Percentiles rank a stretch among this genome's conserved stretches.
phyloP scores from a whole-genome alignment of 352 stramenopile species.

The Globisporangium barbulae region DNA sequence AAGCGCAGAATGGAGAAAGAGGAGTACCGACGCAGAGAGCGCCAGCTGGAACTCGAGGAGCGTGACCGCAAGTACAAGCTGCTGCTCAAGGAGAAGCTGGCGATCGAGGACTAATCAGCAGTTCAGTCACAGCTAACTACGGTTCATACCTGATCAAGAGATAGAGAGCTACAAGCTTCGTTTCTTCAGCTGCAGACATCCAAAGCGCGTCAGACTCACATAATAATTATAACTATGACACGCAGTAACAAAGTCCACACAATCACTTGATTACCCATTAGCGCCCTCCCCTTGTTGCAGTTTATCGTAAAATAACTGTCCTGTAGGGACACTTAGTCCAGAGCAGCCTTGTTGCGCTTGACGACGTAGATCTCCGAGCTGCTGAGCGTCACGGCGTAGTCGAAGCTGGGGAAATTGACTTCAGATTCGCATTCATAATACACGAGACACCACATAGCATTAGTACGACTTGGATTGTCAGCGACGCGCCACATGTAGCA shows the following conservation, averaged over 20 bases:
- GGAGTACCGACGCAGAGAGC: constrained; percentile 72
- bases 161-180: not conserved
- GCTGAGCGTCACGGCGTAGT: constrained; percentile 69
- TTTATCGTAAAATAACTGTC: not conserved
- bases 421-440: constrained; percentile 6
- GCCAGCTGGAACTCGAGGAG: constrained; percentile 59
- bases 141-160: not conserved
- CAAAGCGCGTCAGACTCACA: not conserved
- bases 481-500: not conserved
- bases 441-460: not conserved
- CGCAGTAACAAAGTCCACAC: constrained; percentile 14
- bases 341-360: constrained; percentile 37
- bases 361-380: constrained; percentile 68
- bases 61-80: constrained; percentile 67
- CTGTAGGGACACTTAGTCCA: constrained; percentile 6
- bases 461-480: not conserved
- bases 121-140: not conserved
- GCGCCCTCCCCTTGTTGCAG: not conserved
- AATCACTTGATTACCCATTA: not conserved
- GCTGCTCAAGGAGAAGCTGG: constrained; percentile 82
- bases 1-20: constrained; percentile 87
- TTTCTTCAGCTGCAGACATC: not conserved
- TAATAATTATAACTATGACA: not conserved
- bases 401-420: constrained; percentile 67
- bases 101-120: constrained; percentile 36